phyloP scores from a whole-genome alignment of 2,329 filamentous ascomycete genomes.

The Fusarium verrucosum region DNA sequence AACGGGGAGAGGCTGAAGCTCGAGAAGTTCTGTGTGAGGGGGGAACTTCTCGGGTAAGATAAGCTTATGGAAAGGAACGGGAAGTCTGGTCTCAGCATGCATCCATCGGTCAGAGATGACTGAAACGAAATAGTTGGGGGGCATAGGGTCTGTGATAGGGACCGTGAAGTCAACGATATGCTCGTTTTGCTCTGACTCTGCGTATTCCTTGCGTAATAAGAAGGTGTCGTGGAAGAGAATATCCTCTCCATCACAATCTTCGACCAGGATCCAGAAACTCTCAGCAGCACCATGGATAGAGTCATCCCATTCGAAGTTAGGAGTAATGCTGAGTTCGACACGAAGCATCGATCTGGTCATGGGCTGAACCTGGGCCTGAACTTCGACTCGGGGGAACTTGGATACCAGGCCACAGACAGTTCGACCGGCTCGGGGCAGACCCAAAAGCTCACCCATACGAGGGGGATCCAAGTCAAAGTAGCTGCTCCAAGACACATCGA shows the following conservation, averaged over 20 bases:
- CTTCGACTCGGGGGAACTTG: constrained; percentile 92
- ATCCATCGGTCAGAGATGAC: constrained; percentile 97
- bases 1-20: constrained; percentile 90
- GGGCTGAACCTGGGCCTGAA: constrained; percentile 93
- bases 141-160: constrained; percentile 96
- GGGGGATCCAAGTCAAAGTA: constrained; percentile 98
- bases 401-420: constrained; percentile 86
- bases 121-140: constrained; percentile 97
- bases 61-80: constrained; percentile 94
- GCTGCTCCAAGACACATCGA: constrained; percentile 90
- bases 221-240: constrained; percentile 96
- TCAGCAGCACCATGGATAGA: constrained; percentile 86
- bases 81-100: constrained; percentile 93
- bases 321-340: constrained; percentile 88
- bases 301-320: constrained; percentile 96
- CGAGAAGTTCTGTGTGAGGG: constrained; percentile 88
- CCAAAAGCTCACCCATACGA: constrained; percentile 92
- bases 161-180: constrained; percentile 97
- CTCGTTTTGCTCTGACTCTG: constrained; percentile 84
- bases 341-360: constrained; percentile 93
- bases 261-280: constrained; percentile 96
- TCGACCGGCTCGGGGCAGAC: constrained; percentile 87
- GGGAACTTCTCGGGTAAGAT: constrained; percentile 96
- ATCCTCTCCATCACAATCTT: constrained; percentile 97
- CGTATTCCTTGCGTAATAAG: constrained; percentile 88